phyloP scores from a whole-genome alignment of 768 basidiomycete species.

The Russula olivacea region DNA sequence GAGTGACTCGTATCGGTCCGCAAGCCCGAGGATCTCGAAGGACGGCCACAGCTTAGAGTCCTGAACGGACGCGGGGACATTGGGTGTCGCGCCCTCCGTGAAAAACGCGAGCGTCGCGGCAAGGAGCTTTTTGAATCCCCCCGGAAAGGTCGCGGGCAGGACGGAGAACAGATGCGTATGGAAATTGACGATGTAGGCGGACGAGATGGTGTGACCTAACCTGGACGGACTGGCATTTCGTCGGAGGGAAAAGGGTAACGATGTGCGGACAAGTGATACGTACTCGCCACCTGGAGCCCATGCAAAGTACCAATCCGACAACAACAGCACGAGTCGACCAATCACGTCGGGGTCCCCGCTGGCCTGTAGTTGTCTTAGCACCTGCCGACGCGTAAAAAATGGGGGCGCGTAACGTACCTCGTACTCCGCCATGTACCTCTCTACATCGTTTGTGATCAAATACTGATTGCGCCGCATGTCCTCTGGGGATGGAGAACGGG shows the following conservation, averaged over 20 bases:
- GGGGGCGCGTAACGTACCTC: constrained; percentile 41
- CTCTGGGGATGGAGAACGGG: constrained; percentile 39
- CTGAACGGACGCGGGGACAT: constrained; percentile 29
- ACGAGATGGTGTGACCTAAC: constrained; percentile 52
- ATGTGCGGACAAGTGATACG: constrained; percentile 28
- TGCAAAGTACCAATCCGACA: constrained; percentile 68
- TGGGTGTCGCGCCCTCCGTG: constrained; percentile 13
- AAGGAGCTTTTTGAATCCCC: constrained; percentile 63
- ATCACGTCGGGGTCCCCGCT: constrained; percentile 46
- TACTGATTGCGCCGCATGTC: constrained; percentile 54
- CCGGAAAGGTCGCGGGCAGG: constrained; percentile 61
- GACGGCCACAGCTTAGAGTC: constrained; percentile 46
- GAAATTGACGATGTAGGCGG: constrained; percentile 61
- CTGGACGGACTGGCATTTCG: constrained; percentile 33
- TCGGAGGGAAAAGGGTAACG: constrained; percentile 13
- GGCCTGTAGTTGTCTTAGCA: constrained; percentile 32
- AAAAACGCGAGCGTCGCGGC: constrained; percentile 43
- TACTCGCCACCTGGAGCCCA: constrained; percentile 68
- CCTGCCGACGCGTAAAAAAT: not conserved
- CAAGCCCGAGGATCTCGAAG: constrained; percentile 65
- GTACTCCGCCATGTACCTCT: constrained; percentile 51
- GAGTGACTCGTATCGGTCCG: constrained; percentile 78
- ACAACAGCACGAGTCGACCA: constrained; percentile 47
- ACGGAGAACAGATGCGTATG: constrained; percentile 69
- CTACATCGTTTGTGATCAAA: constrained; percentile 57